Base-by-base conservation (phyloP, 2,329 filamentous ascomycete genomes). In the Cercospora sp. region DNA sequence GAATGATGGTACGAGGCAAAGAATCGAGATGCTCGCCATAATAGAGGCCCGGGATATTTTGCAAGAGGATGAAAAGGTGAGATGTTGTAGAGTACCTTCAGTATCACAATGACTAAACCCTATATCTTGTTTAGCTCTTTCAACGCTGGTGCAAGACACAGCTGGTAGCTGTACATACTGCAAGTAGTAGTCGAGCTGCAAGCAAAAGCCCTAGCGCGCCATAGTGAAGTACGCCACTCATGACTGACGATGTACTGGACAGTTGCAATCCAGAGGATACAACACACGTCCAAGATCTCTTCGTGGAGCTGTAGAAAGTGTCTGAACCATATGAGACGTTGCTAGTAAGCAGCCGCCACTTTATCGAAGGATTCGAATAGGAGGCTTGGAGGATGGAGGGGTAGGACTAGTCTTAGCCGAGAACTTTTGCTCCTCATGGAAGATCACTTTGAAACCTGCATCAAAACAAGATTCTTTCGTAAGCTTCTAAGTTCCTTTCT, bases 21-120 rank as follows among this genome's bases (percentile, higher is more conserved):
- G 8, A 74, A 34, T 26, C 73, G 64, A 10, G 69, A 68, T 18
- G 69, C 66, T 70, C 71, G 65, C 70, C 70, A 73, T 34, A 67
- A 61, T 1, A 72, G 26, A 43, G 73, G 73, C 12, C 73, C 73
- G 2, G 73, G 73, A 26, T 73, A 73, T 16, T 71, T 73, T 2
- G 68, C 63, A 4, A 74, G 65, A 8, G 73, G 73, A 45, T 74
- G 71, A n/a, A 74, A 67, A 3, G 71, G 71, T 3, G 70, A 73
- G 57, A 74, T 71, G 65, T 74, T 72, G 69, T 74, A 74, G 3
- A 71, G 61, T 32, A 58, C 21, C 45, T 65, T 65, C 21, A 65
- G 53, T 28, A 65, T 9, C n/a, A 10, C 24, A 24, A 65, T 40
- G 51, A 59, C 9, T 13, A 65, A 13, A 24, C 62, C 62, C 62